Evolutionary conservation across 2,329 filamentous ascomycete species (phyloP).

Genomic region (Alternaria conjuncta): DNA sequence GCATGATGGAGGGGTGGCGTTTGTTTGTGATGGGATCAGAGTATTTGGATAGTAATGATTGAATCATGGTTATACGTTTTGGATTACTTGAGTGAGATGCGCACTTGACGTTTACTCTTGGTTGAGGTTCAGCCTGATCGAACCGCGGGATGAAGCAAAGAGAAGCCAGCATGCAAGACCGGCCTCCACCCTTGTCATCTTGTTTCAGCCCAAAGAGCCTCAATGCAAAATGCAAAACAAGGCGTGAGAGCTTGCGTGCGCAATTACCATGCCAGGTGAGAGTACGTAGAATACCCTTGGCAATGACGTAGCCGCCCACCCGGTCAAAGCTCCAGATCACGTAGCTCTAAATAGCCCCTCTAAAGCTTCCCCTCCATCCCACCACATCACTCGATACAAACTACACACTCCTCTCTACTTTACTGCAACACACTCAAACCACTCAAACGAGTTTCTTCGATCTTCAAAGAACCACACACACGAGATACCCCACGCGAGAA

Average conservation of each 20-base stretch:
- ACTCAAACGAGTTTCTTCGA: no score
- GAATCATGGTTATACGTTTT: conserved; percentile 7
- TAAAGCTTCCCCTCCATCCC: conserved; percentile 36
- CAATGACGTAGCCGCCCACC: conserved; percentile 37
- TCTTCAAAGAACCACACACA: no score
- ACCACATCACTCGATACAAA: background rate
- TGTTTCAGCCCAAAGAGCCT: conserved; percentile 25
- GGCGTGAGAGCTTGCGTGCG: background rate
- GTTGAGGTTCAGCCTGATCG: background rate
- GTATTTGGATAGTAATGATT: conserved; percentile 32
- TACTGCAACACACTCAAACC: background rate
- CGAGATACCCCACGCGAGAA: no score
- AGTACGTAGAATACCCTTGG: conserved; percentile 12
- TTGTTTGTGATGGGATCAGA: conserved; percentile 15
- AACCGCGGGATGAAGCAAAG: background rate
- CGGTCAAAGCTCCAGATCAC: conserved; percentile 24
- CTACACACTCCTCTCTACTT: background rate
- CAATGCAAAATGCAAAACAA: conserved; percentile 4
- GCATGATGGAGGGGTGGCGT: conserved; percentile 9
- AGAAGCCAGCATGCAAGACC: background rate
- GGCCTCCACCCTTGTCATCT: background rate
- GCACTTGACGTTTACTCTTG: background rate
- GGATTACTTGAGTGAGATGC: background rate
- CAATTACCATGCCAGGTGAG: no score
- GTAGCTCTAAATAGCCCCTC: conserved; percentile 43